phyloP scores from a whole-genome alignment of 2,329 filamentous ascomycete species.

The Paracoccidioides lutzii region DNA sequence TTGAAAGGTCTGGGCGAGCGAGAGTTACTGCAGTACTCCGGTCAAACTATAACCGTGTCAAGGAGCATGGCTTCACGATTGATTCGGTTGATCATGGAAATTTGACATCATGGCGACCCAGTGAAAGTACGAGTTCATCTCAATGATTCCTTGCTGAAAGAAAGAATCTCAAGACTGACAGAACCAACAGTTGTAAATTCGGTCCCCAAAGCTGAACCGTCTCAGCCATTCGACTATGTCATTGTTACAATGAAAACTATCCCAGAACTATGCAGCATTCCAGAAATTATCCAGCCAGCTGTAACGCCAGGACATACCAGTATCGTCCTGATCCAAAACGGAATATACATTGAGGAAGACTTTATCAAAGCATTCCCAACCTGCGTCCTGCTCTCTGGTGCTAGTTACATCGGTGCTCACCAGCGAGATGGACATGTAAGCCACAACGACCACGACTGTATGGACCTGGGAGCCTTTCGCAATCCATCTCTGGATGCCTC shows the following conservation, averaged over 20 bases:
- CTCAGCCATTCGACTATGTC: background rate
- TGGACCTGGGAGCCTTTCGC: background rate
- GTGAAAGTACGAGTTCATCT: background rate
- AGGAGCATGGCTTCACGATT: background rate
- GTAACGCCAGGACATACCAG: background rate
- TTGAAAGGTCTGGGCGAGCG: background rate
- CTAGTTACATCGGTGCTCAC: background rate
- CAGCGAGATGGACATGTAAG: background rate
- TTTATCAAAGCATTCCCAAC: background rate
- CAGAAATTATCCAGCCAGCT: background rate
- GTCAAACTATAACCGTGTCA: background rate
- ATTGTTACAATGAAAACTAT: slow-evolving; percentile 1
- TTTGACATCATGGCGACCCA: background rate
- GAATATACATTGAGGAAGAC: background rate
- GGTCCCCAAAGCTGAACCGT: background rate
- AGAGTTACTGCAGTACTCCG: background rate
- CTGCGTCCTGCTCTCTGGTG: background rate
- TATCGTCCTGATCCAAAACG: slow-evolving; percentile 2
- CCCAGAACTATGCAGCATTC: background rate
- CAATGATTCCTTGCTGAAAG: background rate
- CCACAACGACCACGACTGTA: background rate
- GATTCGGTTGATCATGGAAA: background rate
- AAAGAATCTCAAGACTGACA: background rate
- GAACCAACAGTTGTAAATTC: background rate
- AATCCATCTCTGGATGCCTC: background rate